Percentiles rank a stretch among this genome's conserved stretches.
These are phyloP conservation scores for Jaltomata sinuosa DNA, from an alignment of 257 asterid species.

Conservation along the genomic window DNA sequence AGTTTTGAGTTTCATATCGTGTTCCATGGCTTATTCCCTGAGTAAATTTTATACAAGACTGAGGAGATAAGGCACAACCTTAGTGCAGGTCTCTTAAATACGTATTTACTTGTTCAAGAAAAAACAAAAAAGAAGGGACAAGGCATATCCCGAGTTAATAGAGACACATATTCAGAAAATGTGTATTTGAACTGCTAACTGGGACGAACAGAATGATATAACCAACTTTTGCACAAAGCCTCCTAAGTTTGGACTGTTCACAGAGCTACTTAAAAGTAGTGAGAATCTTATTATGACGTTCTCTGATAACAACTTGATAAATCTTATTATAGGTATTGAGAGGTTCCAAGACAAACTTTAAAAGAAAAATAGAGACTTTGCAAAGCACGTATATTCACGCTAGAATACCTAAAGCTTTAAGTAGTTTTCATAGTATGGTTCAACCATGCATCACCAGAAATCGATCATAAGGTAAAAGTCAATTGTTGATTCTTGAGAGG, in stretches of 20 bases:
- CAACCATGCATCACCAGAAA: background rate
- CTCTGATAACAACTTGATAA: background rate
- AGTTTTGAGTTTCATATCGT: background rate
- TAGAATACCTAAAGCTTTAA: background rate
- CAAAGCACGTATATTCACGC: background rate
- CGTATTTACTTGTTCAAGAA: background rate
- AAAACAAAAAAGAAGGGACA: background rate
- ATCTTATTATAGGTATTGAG: background rate
- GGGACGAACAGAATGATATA: background rate
- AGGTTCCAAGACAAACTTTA: background rate
- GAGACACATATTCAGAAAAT: background rate
- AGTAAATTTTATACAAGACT: background rate
- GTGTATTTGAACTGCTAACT: background rate
- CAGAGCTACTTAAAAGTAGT: background rate
- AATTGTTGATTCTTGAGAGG: background rate
- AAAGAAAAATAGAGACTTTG: background rate
- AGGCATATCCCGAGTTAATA: background rate
- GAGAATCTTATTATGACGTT: background rate
- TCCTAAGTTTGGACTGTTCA: background rate
- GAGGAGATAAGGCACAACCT: background rate
- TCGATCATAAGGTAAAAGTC: background rate
- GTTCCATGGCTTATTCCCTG: background rate
- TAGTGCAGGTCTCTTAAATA: background rate
- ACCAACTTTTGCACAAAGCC: background rate
- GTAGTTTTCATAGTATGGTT: background rate